Evolutionary conservation across 2,329 filamentous ascomycete genomes (phyloP).

Genomic region (Elsinoe arachidis): DNA sequence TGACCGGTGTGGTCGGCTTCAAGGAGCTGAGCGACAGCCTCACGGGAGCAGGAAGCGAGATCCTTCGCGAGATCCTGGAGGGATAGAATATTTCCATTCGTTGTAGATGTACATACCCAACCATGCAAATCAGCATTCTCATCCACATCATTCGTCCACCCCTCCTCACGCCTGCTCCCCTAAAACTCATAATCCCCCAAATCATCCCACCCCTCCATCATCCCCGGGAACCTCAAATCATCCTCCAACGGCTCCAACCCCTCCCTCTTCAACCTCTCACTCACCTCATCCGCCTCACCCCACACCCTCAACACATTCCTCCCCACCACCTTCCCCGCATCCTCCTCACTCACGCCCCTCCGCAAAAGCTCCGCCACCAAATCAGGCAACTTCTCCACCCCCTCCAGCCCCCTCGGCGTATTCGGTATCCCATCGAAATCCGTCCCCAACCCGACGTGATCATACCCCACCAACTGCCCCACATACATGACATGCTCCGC

Average conservation of each 20-base stretch:
- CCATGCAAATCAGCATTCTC: background rate
- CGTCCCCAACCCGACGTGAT: slow-evolving; percentile 78
- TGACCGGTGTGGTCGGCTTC: slow-evolving; percentile 28
- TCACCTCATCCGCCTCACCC: slow-evolving; percentile 67
- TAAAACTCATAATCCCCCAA: background rate
- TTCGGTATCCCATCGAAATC: slow-evolving; percentile 73
- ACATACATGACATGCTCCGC: slow-evolving; percentile 76
- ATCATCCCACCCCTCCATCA: background rate
- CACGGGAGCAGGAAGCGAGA: slow-evolving; percentile 28
- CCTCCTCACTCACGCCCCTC: slow-evolving; percentile 62
- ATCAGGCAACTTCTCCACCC: slow-evolving; percentile 75
- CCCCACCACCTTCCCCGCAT: slow-evolving; percentile 68
- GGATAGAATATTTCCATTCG: slow-evolving; percentile 15
- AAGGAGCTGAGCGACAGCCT: slow-evolving; percentile 28
- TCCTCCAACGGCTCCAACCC: slow-evolving; percentile 37
- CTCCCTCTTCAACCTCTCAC: slow-evolving; percentile 52
- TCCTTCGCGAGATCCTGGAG: slow-evolving; percentile 30
- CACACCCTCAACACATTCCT: slow-evolving; percentile 78
- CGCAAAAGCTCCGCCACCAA: slow-evolving; percentile 66
- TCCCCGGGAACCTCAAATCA: slow-evolving; percentile 21
- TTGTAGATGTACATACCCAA: background rate
- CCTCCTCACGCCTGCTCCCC: background rate
- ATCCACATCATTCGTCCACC: background rate
- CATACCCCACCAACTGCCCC: slow-evolving; percentile 72
- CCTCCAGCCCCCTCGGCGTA: slow-evolving; percentile 67